Evolutionary conservation across 495 filamentous ascomycete genomes (phyloP).

Genomic region (Penicillium argentinense): DNA sequence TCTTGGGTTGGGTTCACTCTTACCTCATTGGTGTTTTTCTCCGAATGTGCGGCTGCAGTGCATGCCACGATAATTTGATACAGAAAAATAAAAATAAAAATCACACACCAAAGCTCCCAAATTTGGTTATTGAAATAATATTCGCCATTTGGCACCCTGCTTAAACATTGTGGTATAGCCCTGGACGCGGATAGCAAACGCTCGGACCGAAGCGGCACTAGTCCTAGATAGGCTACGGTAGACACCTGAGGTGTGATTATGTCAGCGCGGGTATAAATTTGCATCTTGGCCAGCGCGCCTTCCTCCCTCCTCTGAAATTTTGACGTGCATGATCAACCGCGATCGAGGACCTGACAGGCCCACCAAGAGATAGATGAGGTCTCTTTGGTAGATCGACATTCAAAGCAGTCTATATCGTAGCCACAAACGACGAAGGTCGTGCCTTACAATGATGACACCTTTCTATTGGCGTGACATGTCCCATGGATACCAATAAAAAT

Average conservation of each 20-base stretch:
- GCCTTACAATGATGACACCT: constrained; percentile 30
- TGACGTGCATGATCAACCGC: too few relatives aligned
- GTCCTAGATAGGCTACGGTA: background rate
- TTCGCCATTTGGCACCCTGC: too few relatives aligned
- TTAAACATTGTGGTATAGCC: too few relatives aligned
- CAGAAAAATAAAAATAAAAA: too few relatives aligned
- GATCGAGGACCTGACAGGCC: too few relatives aligned
- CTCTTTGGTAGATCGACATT: background rate
- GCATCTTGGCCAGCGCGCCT: background rate
- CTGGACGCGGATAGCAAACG: too few relatives aligned
- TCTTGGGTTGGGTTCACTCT: too few relatives aligned
- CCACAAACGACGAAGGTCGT: background rate
- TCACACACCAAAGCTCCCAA: too few relatives aligned
- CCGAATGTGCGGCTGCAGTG: too few relatives aligned
- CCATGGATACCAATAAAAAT: constrained; percentile 27
- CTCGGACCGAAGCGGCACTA: background rate
- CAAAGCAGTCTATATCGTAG: background rate
- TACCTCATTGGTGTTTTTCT: too few relatives aligned
- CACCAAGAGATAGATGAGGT: background rate
- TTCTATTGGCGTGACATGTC: constrained; percentile 30
- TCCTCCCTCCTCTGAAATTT: background rate
- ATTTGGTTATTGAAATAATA: too few relatives aligned
- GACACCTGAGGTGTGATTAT: background rate
- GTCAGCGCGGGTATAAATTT: background rate
- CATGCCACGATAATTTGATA: too few relatives aligned